Evolutionary conservation across 805 yeast species (phyloP), one percentile per base, ranked within the genome.

Genomic region (Schwanniomyces sp.): DNA sequence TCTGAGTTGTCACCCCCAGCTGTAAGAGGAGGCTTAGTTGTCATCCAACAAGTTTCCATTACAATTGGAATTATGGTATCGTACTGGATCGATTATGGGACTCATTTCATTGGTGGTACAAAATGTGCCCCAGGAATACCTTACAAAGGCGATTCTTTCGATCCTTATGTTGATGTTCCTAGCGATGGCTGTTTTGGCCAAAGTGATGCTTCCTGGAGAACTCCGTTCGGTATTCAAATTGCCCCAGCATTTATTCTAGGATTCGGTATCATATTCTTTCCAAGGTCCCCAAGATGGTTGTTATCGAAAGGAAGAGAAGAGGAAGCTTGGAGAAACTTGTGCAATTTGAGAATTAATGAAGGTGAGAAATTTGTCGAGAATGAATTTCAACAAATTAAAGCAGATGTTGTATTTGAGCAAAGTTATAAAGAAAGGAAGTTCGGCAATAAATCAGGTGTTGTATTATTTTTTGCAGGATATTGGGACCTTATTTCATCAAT

Each of bases 31-130:
- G 69, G 76, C 49, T 69, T 84, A 55, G 90, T 85, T 47, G 78
- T 79, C 49, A 69, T 84, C 57, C 89, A 85, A 66, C 90, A 90
- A 46, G 77, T 86, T 18, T 79, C 84, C 29, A 81, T 85, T 51
- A 70, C 72, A 43, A 73, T 84, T 41, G 92, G 94, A 59, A 82
- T 88, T 36, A 73, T 84, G 58, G 72, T 84, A 58, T 86, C 90
- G 10, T 84, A 85, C 67, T 84, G 88, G 86, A 70, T 84, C 50
- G 87, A 83, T 62, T 86, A 82, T 61, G 91, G 91, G 28, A 72
- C 84, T 29, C 80, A 85, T 1, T 85, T 78, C 59, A 77, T 73
- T 34, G 57, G 72, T 49, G 70, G 78, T 29, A 81, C 83, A 34
- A 49, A 51, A 16, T 45, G 55, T 45, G 49, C 50, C n/a, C 48